phyloP scores from a whole-genome alignment of 148 eudicot species.

The Fagopyrum esculentum region DNA sequence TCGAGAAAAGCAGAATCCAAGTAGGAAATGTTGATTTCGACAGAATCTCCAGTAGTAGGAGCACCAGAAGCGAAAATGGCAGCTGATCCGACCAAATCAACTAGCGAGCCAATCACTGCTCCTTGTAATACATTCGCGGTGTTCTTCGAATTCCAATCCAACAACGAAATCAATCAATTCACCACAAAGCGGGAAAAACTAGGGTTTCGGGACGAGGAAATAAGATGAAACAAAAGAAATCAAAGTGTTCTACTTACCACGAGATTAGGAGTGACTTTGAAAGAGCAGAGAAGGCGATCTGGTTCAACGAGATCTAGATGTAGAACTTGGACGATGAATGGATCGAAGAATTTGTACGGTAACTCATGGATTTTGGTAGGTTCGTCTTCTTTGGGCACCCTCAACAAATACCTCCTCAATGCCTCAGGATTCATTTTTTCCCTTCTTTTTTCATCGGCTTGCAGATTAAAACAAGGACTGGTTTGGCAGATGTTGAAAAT shows the following conservation, averaged over 20 bases:
- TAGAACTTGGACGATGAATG: slow-evolving; percentile 24
- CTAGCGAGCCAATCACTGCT: slow-evolving; percentile 74
- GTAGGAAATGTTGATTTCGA: slow-evolving; percentile 82
- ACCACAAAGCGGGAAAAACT: neutral
- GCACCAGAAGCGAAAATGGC: slow-evolving; percentile 39
- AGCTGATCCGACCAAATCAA: slow-evolving; percentile 73
- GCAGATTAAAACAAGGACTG: neutral
- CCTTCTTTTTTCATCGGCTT: slow-evolving; percentile 20
- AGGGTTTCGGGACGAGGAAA: neutral
- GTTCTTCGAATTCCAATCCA: slow-evolving; percentile 28
- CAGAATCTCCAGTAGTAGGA: slow-evolving; percentile 53
- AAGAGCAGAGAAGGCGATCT: slow-evolving; percentile 63
- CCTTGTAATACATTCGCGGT: slow-evolving; percentile 67
- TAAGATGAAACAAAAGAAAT: neutral
- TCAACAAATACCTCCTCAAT: slow-evolving; percentile 13
- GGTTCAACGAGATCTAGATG: slow-evolving; percentile 42
- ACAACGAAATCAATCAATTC: slow-evolving; percentile 13
- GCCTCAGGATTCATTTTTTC: slow-evolving; percentile 19
- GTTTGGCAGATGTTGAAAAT: neutral
- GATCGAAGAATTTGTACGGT: slow-evolving; percentile 55
- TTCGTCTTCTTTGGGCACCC: slow-evolving; percentile 26
- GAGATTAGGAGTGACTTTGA: slow-evolving; percentile 63
- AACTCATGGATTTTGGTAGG: slow-evolving; percentile 44
- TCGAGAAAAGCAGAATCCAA: slow-evolving; percentile 55
- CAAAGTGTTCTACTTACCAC: slow-evolving; percentile 26